phyloP scores from a whole-genome alignment of 1,284 basidiomycete genomes.

The Trametes sp. region DNA sequence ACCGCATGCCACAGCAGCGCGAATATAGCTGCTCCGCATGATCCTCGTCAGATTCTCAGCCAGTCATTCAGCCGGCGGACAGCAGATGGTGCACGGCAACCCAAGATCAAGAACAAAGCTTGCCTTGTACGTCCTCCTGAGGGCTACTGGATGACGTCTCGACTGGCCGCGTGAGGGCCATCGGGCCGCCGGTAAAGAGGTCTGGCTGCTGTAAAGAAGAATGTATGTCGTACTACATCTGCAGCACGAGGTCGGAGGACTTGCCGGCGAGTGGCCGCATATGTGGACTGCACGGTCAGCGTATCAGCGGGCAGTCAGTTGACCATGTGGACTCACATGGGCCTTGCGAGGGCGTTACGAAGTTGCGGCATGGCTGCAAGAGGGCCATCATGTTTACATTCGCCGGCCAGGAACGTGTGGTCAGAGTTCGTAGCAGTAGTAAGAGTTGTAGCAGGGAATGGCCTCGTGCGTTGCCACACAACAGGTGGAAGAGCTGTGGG shows the following conservation, averaged over 20 bases:
- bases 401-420: background rate
- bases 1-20: too few relatives aligned
- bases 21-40: constrained; percentile 13
- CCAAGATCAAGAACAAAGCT: constrained; percentile 10
- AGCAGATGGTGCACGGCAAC: constrained; percentile 13
- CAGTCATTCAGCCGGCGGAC: constrained; percentile 2
- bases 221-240: constrained; percentile 1
- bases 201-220: constrained; percentile 4
- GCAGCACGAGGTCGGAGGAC: constrained; percentile 1
- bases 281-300: constrained; percentile 5
- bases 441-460: background rate
- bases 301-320: constrained; percentile 14
- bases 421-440: background rate
- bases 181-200: constrained; percentile 21
- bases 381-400: constrained; percentile 17
- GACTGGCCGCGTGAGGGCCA: constrained; percentile 16
- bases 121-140: constrained; percentile 20
- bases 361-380: constrained; percentile 16
- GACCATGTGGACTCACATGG: constrained; percentile 13
- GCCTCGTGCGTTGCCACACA: background rate
- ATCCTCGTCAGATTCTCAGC: background rate
- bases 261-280: constrained; percentile 22
- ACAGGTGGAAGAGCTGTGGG: background rate
- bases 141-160: constrained; percentile 15
- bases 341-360: constrained; percentile 5